Evolutionary conservation across 306 rosid genomes (phyloP), one percentile per base, ranked within the genome.

Genomic region (Quillaja saponaria): DNA sequence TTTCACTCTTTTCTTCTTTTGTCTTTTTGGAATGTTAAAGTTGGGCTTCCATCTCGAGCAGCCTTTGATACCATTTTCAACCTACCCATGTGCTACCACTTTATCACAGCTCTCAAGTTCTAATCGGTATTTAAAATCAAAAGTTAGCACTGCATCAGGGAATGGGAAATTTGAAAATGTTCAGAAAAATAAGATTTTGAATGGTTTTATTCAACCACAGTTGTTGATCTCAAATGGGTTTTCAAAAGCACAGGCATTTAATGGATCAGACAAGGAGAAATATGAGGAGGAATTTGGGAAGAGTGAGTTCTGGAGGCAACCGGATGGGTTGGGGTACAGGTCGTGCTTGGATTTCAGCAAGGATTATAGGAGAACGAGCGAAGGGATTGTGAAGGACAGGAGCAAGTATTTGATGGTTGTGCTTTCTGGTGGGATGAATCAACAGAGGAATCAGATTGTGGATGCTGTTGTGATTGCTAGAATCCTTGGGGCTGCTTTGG

Each of bases 391-490:
- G 5, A 78, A 38, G 48, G 69, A 81, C 20, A 83, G 89, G 73
- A 84, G 77, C 15, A 92, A 81, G 76, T 87, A 83, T 18, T 76
- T 92, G 3, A 66, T 92, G 84, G 97, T 89, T 47, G 99, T 92
- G 25, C 95, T 89, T 69, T 83, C 94, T 16, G 99, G 99, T 1
- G 99, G 99, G n/a, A 63, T 92, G 91, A 92, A 92, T 81, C 99
- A 92, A 67, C 99, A 92, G 53, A 86, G 97, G 81, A 92, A 89
- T 76, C 99, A 92, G 73, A 92, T 92, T 72, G 99, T 92, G 18
- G 99, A 92, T 74, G 99, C 99, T 38, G 99, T 92, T 50, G 89
- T 92, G 9, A 89, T 92, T 75, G 97, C 99, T 39, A 87, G 99
- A 79, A 92, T 92, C 55, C 99, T 92, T 56, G 96, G 96, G 0